A percentile compares a stretch with the other conserved stretches of the same genome.
Conservation (phyloP, 208 protist species). For the Leishmania tarentolae region DNA sequence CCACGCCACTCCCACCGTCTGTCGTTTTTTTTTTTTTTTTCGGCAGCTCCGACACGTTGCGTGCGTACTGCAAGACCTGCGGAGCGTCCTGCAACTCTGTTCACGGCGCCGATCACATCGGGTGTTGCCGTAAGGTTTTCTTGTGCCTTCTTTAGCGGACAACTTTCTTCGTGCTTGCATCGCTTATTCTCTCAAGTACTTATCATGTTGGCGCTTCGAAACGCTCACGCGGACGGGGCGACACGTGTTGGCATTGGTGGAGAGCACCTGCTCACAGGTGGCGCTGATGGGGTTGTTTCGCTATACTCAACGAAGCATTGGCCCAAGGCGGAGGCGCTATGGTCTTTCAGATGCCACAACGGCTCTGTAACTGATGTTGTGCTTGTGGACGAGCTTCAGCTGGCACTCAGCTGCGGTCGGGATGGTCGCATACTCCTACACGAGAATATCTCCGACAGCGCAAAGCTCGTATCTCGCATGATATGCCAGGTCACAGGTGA, state of each 20-base stretch:
- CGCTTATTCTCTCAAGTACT: background rate
- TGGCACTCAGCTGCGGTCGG: slow-evolving; percentile 70
- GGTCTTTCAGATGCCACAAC: slow-evolving; percentile 76
- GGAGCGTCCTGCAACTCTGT: background rate
- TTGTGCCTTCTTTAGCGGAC: background rate
- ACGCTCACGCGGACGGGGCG: slow-evolving; percentile 49
- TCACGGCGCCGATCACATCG: background rate
- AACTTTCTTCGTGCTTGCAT: background rate
- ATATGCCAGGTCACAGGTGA: slow-evolving; percentile 84
- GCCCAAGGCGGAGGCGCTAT: slow-evolving; percentile 45
- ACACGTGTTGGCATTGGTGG: slow-evolving; percentile 67
- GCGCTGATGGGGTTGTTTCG: slow-evolving; percentile 74
- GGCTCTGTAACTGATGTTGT: slow-evolving; percentile 62
- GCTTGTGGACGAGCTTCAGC: slow-evolving; percentile 45
- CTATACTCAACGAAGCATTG: slow-evolving; percentile 57
- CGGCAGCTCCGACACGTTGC: background rate
- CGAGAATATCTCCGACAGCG: slow-evolving; percentile 47
- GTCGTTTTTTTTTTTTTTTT: background rate
- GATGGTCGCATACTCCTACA: slow-evolving; percentile 82
- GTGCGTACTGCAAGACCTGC: background rate
- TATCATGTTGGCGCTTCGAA: slow-evolving; percentile 41
- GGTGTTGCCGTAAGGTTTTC: background rate
- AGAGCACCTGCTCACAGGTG: slow-evolving; percentile 63
- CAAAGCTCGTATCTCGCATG: slow-evolving; percentile 50
- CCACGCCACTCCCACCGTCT: background rate